phyloP scores from a whole-genome alignment of 2,329 filamentous ascomycete genomes.

The Colletotrichum sp. region DNA sequence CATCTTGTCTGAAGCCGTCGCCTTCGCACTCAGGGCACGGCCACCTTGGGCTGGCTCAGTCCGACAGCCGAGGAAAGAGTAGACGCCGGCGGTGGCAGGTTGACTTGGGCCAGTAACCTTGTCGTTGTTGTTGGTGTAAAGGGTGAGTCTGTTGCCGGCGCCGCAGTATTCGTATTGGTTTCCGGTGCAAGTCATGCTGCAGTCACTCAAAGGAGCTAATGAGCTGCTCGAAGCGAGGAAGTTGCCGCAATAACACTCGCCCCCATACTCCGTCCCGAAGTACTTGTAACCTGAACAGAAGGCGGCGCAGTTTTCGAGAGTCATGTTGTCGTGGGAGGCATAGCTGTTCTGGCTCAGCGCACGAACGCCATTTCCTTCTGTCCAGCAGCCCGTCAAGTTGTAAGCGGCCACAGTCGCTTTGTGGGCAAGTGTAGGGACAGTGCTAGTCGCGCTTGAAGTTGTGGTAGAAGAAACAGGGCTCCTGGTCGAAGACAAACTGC shows the following conservation, averaged over 20 bases:
- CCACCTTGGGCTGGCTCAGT: constrained; percentile 36
- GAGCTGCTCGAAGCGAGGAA: constrained; percentile 29
- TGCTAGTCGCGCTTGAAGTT: constrained; percentile 19
- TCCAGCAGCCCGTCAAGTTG: constrained; percentile 44
- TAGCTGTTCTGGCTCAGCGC: constrained; percentile 35
- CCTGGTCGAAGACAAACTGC: not conserved
- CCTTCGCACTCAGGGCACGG: constrained; percentile 34
- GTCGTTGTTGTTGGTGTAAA: constrained; percentile 35
- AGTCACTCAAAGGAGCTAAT: constrained; percentile 33
- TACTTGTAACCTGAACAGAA: constrained; percentile 42
- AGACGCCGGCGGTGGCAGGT: constrained; percentile 34
- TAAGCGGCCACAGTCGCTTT: constrained; percentile 34
- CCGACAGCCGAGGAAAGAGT: constrained; percentile 38
- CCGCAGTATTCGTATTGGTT: constrained; percentile 38
- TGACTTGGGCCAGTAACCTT: constrained; percentile 31
- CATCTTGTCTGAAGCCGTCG: constrained; percentile 31
- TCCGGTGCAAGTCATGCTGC: constrained; percentile 38
- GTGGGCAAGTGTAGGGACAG: constrained; percentile 24
- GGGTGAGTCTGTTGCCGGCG: constrained; percentile 34
- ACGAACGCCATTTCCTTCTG: constrained; percentile 37
- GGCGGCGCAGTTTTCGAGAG: constrained; percentile 35
- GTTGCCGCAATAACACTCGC: constrained; percentile 44
- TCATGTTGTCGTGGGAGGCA: constrained; percentile 31
- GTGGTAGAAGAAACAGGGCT: not conserved
- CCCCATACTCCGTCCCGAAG: constrained; percentile 45